A percentile compares a stretch with the other conserved stretches of the same genome.
Conservation (phyloP, 371 early-diverging fungal genomes). For the Mortierella sp. region DNA sequence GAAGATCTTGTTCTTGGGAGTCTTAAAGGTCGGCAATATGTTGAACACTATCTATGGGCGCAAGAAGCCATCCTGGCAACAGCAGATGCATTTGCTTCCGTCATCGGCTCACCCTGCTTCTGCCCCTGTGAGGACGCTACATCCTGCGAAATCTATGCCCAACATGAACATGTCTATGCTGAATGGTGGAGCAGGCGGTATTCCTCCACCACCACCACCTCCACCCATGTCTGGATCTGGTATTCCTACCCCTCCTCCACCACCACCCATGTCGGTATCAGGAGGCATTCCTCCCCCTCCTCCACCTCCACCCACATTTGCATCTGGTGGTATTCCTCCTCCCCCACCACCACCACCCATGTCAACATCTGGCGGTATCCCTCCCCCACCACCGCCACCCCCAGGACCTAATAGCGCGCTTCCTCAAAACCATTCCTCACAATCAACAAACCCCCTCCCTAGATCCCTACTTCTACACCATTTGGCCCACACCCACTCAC, state of each 20-base stretch:
- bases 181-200: not conserved
- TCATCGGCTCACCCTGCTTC: slow-evolving; percentile 12
- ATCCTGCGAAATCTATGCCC: slow-evolving; percentile 23
- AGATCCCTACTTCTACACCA: not conserved
- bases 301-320: slow-evolving; percentile 19
- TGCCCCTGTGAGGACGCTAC: not conserved
- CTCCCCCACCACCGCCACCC: slow-evolving; percentile 34
- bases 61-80: slow-evolving; percentile 49
- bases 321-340: not conserved
- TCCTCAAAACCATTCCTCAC: not conserved
- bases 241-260: slow-evolving; percentile 13
- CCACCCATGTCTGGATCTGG: slow-evolving; percentile 5
- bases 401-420: slow-evolving; percentile 1
- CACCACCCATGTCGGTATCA: slow-evolving; percentile 5
- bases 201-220: slow-evolving; percentile 18
- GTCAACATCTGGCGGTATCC: not conserved
- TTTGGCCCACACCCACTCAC: slow-evolving; percentile 2
- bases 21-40: slow-evolving; percentile 56
- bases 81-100: slow-evolving; percentile 9
- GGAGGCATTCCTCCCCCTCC: slow-evolving; percentile 19
- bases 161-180: not conserved
- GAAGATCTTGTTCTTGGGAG: slow-evolving; percentile 42
- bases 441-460: not conserved
- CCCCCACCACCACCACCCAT: slow-evolving; percentile 24
- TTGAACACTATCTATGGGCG: slow-evolving; percentile 51